Evolutionary conservation across 2,329 filamentous ascomycete genomes (phyloP).

Genomic region (Neopestalotiopsis rosae): DNA sequence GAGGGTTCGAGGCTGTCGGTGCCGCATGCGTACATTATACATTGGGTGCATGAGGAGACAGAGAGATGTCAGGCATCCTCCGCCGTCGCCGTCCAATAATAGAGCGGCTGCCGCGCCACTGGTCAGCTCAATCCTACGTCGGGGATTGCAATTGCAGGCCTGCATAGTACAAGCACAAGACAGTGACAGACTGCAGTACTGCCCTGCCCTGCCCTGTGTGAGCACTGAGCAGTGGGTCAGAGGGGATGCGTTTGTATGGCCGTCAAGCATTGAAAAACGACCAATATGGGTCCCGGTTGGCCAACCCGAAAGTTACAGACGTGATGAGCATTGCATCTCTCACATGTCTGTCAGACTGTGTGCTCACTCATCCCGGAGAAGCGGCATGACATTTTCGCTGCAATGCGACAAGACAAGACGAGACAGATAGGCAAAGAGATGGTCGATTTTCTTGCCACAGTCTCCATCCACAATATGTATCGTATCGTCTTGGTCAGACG

Average conservation of each 20-base stretch:
- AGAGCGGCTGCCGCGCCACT: constrained; percentile 9
- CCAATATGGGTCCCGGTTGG: neutral
- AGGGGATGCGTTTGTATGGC: neutral
- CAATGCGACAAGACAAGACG: neutral
- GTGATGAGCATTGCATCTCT: neutral
- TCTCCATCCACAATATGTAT: neutral
- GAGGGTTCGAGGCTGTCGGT: constrained; percentile 12
- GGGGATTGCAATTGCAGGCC: constrained; percentile 11
- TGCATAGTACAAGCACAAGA: neutral
- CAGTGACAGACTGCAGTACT: neutral
- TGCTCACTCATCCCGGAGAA: constrained; percentile 4
- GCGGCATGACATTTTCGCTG: neutral
- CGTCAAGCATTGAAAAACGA: neutral
- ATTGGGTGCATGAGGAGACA: constrained; percentile 1
- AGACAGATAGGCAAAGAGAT: neutral
- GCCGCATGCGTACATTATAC: constrained; percentile 6
- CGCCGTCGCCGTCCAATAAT: constrained; percentile 3
- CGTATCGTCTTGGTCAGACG: neutral
- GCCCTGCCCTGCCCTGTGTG: neutral
- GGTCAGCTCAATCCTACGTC: constrained; percentile 16
- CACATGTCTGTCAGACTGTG: constrained; percentile 6
- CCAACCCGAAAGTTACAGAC: neutral
- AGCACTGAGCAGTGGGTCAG: neutral
- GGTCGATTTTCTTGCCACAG: neutral
- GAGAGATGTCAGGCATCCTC: constrained; percentile 15